Base-by-base conservation (phyloP, 768 basidiomycete genomes). In the Pisolithus sp. region DNA sequence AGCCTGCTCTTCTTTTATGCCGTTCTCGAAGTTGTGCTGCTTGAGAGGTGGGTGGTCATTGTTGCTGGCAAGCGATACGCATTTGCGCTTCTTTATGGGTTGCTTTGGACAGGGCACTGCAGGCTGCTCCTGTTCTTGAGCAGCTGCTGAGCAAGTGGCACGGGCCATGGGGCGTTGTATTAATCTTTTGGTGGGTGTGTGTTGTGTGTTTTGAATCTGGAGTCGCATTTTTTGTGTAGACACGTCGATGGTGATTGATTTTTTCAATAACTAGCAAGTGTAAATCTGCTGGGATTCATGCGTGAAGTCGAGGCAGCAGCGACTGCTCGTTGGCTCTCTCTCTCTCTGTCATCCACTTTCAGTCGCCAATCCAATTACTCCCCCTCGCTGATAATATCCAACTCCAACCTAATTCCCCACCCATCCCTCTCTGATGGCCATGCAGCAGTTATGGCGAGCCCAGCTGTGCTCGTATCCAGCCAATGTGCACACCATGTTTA, bases 401-500 rank as follows among this genome's bases (percentile, higher is more conserved):
- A 30, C 68, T 58, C 72, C 57, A 70, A 59, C 38, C 40, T 26
- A 55, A 34, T 13, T 31, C 34, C 42, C 40, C 42, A 9, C 20
- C 49, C 39, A 23, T 34, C 15, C 44, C 54, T 52, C 51, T 43
- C 50, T 62, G 26, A 52, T 57, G 15, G 54, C 65, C 6, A 57
- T 67, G 23, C 62, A 59, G 43, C 75, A 75, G 17, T 61, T 81
- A 42, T 61, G 74, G 38, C 69, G 80, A 36, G 80, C 73, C 0
- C 68, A 70, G 54, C 65, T 81, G 41, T 72, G 77, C 56, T 81
- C 89, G 0, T 62, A 65, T 23, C 85, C 85, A 23, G 78, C 84
- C 52, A 92, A 93, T 65, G 89, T 90, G 2, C 86, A 87, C 63
- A 64, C 70, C 40, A 73, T 80, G 1, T 93, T 86, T 68, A 68